Evolutionary conservation across 108 stramenopile genomes (phyloP), one percentile per base, ranked within the genome.

Genomic region (Skeletonema marinoi): DNA sequence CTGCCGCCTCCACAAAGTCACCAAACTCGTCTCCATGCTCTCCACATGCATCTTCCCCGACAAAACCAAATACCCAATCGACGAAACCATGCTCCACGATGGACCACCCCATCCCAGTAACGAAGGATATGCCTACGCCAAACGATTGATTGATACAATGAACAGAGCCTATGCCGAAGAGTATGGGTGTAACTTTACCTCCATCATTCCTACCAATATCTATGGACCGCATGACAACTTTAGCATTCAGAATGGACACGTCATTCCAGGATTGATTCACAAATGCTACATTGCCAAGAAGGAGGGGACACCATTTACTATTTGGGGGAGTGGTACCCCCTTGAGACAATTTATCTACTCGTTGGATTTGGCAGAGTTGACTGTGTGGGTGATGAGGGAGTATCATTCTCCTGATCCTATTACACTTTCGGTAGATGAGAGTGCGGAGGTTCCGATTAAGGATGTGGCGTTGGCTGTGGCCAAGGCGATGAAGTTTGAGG

Each of bases 21-120:
- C 95, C 74, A 99, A 99, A 88, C 93, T 99, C 25, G 99, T 99
- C 39, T 93, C 93, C 77, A 96, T 97, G 82, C 87, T 99, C 58
- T 92, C 90, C 50, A 99, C 99, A 25, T 98, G 99, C 87, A 96
- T 99, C 86, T 99, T 98, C 88, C 99, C 99, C 42, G 98, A 98
- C 89, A 98, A 99, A 89, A 98, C 98, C 35, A 97, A 96, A 51
- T 99, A 97, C 82, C 99, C 99, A 62, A 99, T 99, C 71, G 97
- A 99, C 77, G 99, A 99, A 86, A 98, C 97, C 76, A 99, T 98
- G 99, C 82, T 98, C 29, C 98, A 99, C 89, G 85, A 96, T 73
- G 98, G 99, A 16, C 97, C 99, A 30, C 99, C 99, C 17, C 99
- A 99, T 77, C 78, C 87, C 36, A 87, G 86, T 77, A 99, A 99